These are phyloP conservation scores for Nitzschia putrida DNA, from an alignment of 108 stramenopile species.

Conservation along the genomic window DNA sequence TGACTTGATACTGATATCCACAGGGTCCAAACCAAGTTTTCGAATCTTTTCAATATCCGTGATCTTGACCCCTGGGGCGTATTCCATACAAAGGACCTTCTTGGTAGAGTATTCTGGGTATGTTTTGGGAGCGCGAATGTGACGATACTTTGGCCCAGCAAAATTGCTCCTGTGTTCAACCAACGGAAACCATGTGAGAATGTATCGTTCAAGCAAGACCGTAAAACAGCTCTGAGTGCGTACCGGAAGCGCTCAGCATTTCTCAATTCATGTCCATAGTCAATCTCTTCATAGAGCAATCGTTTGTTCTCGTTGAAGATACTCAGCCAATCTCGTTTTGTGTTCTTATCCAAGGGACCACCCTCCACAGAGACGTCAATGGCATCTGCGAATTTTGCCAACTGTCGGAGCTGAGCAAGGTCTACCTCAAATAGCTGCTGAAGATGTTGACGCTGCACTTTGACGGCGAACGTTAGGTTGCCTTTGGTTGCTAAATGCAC, in stretches of 20 bases:
- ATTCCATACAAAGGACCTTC: slow-evolving; percentile 94
- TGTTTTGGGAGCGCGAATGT: slow-evolving; percentile 89
- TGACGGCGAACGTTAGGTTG: slow-evolving; percentile 82
- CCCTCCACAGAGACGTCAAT: slow-evolving; percentile 93
- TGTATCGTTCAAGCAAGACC: not conserved
- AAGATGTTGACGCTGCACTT: slow-evolving; percentile 92
- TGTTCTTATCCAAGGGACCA: slow-evolving; percentile 82
- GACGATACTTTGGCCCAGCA: slow-evolving; percentile 68
- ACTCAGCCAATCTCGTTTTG: slow-evolving; percentile 89
- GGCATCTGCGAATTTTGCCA: slow-evolving; percentile 94
- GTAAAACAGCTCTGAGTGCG: slow-evolving; percentile 4
- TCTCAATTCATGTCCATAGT: slow-evolving; percentile 86
- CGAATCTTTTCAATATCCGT: slow-evolving; percentile 77
- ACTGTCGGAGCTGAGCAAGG: slow-evolving; percentile 83
- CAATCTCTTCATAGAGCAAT: slow-evolving; percentile 96
- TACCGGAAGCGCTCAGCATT: slow-evolving; percentile 85
- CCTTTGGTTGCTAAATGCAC: slow-evolving; percentile 92
- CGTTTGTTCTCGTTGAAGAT: slow-evolving; percentile 91
- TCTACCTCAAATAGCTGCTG: slow-evolving; percentile 93
- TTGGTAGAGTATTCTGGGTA: slow-evolving; percentile 84
- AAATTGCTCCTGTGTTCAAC: slow-evolving; percentile 61
- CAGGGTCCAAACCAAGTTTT: slow-evolving; percentile 71
- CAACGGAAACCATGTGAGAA: slow-evolving; percentile 2
- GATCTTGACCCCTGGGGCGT: slow-evolving; percentile 93
- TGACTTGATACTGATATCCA: slow-evolving; percentile 82